phyloP scores from a whole-genome alignment of 495 filamentous ascomycete species.

The Penicillium cinerascens region DNA sequence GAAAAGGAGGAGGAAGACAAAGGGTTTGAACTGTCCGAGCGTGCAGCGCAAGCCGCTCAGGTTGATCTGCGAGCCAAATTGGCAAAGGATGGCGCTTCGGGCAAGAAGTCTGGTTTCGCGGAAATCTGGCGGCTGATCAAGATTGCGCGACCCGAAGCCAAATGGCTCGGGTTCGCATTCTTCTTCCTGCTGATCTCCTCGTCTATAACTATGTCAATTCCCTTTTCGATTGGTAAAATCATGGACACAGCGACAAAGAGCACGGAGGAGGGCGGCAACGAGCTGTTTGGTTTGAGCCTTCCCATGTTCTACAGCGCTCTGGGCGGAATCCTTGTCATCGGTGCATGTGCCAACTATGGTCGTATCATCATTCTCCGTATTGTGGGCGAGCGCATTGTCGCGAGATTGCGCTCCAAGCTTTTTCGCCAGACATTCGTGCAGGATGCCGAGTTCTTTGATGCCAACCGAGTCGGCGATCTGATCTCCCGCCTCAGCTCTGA shows the following conservation, averaged over 20 bases:
- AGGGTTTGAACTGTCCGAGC: slow-evolving; percentile 67
- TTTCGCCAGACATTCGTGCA: slow-evolving; percentile 89
- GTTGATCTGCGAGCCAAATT: slow-evolving; percentile 85
- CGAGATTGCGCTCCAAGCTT: slow-evolving; percentile 80
- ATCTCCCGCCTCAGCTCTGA: slow-evolving; percentile 94
- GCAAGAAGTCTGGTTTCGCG: slow-evolving; percentile 60
- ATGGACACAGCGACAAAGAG: slow-evolving; percentile 76
- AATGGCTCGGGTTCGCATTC: slow-evolving; percentile 75
- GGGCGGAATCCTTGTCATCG: slow-evolving; percentile 63
- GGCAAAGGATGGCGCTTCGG: slow-evolving; percentile 67
- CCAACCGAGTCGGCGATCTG: slow-evolving; percentile 91
- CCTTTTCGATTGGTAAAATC: slow-evolving; percentile 93
- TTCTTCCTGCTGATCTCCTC: slow-evolving; percentile 82
- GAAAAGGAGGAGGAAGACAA: slow-evolving; percentile 35
- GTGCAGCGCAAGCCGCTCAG: slow-evolving; percentile 81
- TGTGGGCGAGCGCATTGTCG: slow-evolving; percentile 90
- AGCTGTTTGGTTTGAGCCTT: slow-evolving; percentile 69
- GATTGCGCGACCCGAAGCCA: slow-evolving; percentile 82
- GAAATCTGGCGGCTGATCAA: slow-evolving; percentile 86
- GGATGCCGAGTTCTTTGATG: slow-evolving; percentile 98
- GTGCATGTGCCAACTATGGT: slow-evolving; percentile 86
- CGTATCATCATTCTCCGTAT: slow-evolving; percentile 92
- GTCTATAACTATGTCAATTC: slow-evolving; percentile 87
- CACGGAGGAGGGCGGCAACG: slow-evolving; percentile 41
- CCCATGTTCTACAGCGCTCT: slow-evolving; percentile 76